Evolutionary conservation across 805 yeast species (phyloP).

Genomic region (Candida dendrica): DNA sequence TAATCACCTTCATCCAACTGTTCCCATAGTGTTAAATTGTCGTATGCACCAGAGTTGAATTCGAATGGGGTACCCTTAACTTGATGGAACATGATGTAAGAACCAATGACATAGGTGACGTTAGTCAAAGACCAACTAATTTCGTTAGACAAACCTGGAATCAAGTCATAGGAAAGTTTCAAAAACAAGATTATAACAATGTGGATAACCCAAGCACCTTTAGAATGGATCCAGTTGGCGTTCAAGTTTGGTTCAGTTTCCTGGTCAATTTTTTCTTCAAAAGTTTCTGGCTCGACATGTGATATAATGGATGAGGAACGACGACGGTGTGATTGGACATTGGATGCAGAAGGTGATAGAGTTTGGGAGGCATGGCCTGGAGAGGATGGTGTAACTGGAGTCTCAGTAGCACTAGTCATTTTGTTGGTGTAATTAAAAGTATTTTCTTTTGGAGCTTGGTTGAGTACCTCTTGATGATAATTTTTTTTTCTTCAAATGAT

Average conservation of each 20-base stretch:
- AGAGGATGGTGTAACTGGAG: neutral
- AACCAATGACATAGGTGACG: constrained; percentile 81
- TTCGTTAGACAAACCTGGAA: constrained; percentile 77
- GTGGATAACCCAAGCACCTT: constrained; percentile 96
- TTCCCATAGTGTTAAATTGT: constrained; percentile 97
- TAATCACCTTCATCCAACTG: constrained; percentile 93
- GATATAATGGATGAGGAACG: constrained; percentile 87
- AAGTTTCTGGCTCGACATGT: constrained; percentile 87
- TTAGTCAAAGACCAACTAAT: constrained; percentile 93
- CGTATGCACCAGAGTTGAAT: constrained; percentile 94
- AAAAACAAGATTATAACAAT: constrained; percentile 71
- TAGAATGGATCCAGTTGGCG: constrained; percentile 93
- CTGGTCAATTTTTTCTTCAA: constrained; percentile 90
- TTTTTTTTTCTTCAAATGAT: too few relatives aligned
- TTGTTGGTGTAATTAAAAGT: neutral
- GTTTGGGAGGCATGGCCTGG: constrained; percentile 3
- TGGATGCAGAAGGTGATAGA: constrained; percentile 12
- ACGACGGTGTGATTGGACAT: constrained; percentile 35
- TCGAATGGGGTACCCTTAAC: constrained; percentile 97
- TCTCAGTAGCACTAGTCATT: neutral
- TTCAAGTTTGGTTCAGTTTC: constrained; percentile 82
- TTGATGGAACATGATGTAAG: constrained; percentile 93
- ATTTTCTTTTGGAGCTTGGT: too few relatives aligned
- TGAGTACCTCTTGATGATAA: too few relatives aligned
- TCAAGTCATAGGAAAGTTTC: constrained; percentile 68